Evolutionary conservation across 2,329 filamentous ascomycete species (phyloP).

Genomic region (Fusarium xylarioides): DNA sequence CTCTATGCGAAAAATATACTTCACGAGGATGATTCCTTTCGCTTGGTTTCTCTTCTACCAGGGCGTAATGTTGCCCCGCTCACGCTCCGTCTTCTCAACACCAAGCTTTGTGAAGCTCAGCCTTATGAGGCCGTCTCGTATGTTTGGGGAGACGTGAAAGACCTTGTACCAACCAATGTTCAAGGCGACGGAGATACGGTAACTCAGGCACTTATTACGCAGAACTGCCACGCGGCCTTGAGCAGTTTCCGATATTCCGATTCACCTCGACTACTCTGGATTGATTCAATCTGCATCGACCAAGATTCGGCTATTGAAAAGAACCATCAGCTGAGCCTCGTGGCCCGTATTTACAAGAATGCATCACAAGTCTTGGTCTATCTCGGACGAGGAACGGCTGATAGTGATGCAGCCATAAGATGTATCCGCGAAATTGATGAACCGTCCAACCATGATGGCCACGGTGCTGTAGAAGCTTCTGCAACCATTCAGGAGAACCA

Average conservation of each 20-base stretch:
- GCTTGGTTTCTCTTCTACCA: not conserved
- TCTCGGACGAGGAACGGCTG: not conserved
- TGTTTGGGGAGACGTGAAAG: not conserved
- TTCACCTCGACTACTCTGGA: not conserved
- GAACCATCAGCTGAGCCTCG: not conserved
- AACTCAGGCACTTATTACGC: not conserved
- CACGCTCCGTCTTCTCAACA: not conserved
- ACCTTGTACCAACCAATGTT: not conserved
- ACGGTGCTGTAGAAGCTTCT: not conserved
- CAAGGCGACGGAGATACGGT: rapidly evolving
- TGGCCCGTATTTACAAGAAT: not conserved
- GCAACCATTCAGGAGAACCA: not conserved
- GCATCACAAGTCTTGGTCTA: not conserved
- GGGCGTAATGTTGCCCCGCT: not conserved
- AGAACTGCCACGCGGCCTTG: not conserved
- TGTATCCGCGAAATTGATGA: not conserved
- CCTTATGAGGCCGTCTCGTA: not conserved
- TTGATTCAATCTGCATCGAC: not conserved
- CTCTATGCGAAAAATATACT: not conserved
- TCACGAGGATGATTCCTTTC: not conserved
- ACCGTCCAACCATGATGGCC: not conserved
- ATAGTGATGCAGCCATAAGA: not conserved
- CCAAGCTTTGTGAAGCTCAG: not conserved
- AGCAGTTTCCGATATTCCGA: not conserved
- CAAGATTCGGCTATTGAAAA: not conserved